Evolutionary conservation across 345 rosid species (phyloP).

Genomic region (Xanthoceras sorbifolium): DNA sequence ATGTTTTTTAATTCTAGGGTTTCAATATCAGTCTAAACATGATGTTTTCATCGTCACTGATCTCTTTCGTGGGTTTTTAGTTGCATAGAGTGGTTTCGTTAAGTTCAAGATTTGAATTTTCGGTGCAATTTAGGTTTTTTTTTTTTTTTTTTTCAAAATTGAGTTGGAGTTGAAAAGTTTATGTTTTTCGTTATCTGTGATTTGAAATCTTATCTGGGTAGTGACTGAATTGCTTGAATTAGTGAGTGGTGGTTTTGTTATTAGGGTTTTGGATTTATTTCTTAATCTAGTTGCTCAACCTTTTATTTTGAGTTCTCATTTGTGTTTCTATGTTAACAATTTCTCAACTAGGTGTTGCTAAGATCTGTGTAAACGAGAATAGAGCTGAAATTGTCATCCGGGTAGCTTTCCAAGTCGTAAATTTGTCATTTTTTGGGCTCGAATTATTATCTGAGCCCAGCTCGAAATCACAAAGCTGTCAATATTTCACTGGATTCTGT

Average conservation of each 20-base stretch:
- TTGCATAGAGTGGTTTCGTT: constrained; percentile 11
- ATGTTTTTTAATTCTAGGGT: constrained; percentile 4
- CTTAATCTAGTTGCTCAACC: not conserved
- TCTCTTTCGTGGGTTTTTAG: not conserved
- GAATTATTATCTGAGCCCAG: not conserved
- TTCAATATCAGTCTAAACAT: not conserved
- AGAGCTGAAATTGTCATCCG: constrained; percentile 18
- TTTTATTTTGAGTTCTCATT: not conserved
- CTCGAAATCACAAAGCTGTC: not conserved
- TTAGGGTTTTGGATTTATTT: not conserved
- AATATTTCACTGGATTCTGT: not conserved
- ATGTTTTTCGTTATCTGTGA: not conserved
- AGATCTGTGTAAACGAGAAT: not conserved
- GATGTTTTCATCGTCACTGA: constrained; percentile 1
- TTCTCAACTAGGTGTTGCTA: constrained; percentile 11
- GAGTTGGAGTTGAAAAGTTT: not conserved
- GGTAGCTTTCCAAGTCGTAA: constrained; percentile 25
- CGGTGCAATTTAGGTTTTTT: not conserved
- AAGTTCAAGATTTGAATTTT: constrained; percentile 6
- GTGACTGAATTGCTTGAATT: constrained; percentile 18
- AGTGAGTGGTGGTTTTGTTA: not conserved
- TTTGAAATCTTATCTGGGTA: constrained; percentile 11
- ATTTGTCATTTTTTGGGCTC: constrained; percentile 7
- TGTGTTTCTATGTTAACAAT: not conserved
- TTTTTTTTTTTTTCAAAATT: not conserved